A percentile compares a stretch with the other conserved stretches of the same genome.
Conservation (phyloP, 306 rosid species). For the Trifolium pratense region DNA sequence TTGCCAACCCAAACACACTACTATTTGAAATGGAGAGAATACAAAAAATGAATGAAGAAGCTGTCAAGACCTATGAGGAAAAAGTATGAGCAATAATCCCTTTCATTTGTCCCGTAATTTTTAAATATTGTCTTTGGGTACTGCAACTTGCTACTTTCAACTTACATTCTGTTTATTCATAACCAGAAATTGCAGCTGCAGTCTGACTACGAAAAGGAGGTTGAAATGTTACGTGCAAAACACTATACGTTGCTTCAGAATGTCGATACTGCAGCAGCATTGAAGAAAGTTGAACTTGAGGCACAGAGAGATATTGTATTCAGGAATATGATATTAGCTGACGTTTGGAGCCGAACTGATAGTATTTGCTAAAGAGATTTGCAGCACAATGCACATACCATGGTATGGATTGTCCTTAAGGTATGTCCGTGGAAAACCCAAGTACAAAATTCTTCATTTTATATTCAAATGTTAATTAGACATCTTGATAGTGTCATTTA, state of each 20-base stretch:
- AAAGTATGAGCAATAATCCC: constrained; percentile 32
- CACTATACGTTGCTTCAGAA: constrained; percentile 40
- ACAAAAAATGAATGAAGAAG: constrained; percentile 40
- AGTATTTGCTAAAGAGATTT: not conserved
- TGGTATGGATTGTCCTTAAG: constrained; percentile 27
- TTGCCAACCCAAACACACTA: constrained; percentile 33
- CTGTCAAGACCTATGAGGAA: constrained; percentile 21
- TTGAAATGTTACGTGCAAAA: constrained; percentile 34
- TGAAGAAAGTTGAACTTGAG: constrained; percentile 39
- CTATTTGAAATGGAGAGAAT: constrained; percentile 41
- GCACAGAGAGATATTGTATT: constrained; percentile 13
- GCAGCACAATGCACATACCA: constrained; percentile 21
- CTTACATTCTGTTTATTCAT: constrained; percentile 24
- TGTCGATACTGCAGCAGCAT: constrained; percentile 5
- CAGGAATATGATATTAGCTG: constrained; percentile 44
- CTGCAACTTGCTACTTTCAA: constrained; percentile 6
- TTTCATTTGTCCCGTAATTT: not conserved
- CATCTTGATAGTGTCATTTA: no score
- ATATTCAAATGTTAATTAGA: no score
- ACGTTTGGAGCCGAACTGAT: constrained; percentile 4
- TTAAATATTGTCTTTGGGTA: constrained; percentile 14
- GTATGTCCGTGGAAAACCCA: not conserved
- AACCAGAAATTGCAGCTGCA: constrained; percentile 41
- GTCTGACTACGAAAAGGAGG: constrained; percentile 35
- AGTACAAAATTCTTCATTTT: not conserved